phyloP scores from a whole-genome alignment of 768 basidiomycete genomes.

The Psilocybe sp. region DNA sequence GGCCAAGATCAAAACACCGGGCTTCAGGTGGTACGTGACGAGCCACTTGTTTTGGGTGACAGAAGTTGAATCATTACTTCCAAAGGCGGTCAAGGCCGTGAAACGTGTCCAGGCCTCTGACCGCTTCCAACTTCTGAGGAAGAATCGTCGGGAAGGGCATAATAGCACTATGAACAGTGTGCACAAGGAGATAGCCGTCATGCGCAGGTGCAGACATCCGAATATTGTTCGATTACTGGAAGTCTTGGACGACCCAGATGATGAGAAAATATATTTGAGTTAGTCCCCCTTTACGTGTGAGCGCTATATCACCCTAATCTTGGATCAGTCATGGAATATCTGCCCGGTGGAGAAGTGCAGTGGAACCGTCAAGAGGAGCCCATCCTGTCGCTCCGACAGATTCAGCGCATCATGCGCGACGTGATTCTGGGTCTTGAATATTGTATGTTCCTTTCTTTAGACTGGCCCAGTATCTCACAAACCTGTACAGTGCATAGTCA shows the following conservation, averaged over 20 bases:
- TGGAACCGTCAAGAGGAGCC: conserved; percentile 31
- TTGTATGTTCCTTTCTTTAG: conserved; percentile 23
- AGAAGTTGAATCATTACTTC: background rate
- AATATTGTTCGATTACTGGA: conserved; percentile 81
- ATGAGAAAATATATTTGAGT: conserved; percentile 86
- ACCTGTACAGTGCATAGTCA: conserved; percentile 31
- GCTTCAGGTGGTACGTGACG: conserved; percentile 44
- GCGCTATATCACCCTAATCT: background rate
- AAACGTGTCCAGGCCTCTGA: conserved; percentile 63
- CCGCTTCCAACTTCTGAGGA: conserved; percentile 53
- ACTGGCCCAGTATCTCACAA: conserved; percentile 1
- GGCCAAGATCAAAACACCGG: conserved; percentile 41
- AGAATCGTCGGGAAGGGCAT: conserved; percentile 33
- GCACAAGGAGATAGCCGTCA: conserved; percentile 84
- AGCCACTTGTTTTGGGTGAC: conserved; percentile 1
- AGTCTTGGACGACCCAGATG: conserved; percentile 83
- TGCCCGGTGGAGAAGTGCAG: conserved; percentile 39
- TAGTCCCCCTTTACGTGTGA: conserved; percentile 26
- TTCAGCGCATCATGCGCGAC: conserved; percentile 39
- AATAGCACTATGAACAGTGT: conserved; percentile 73
- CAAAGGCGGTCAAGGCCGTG: conserved; percentile 70
- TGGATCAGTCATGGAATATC: conserved; percentile 37
- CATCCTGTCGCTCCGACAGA: conserved; percentile 32
- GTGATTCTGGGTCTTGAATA: conserved; percentile 41
- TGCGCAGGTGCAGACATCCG: conserved; percentile 82